phyloP scores from a whole-genome alignment of 345 rosid genomes.

The Dipteronia sinensis region DNA sequence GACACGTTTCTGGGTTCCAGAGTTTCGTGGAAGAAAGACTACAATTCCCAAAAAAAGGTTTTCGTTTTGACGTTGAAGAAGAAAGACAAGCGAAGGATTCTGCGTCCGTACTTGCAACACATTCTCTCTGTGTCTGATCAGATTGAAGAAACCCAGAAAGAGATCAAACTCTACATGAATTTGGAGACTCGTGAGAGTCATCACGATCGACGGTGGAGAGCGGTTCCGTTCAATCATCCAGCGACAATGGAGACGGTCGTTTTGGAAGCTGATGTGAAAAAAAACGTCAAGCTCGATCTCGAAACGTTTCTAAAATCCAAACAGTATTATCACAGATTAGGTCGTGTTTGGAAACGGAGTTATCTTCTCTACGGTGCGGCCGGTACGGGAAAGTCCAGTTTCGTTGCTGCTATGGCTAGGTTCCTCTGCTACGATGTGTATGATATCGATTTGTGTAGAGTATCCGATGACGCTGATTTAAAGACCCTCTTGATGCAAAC shows the following conservation, averaged over 20 bases:
- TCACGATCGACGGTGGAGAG: slow-evolving; percentile 48
- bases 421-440: slow-evolving; percentile 59
- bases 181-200: slow-evolving; percentile 14
- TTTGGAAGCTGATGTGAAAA: slow-evolving; percentile 58
- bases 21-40: slow-evolving; percentile 46
- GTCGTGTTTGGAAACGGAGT: slow-evolving; percentile 75
- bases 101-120: slow-evolving; percentile 73
- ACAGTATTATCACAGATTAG: slow-evolving; percentile 60
- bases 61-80: slow-evolving; percentile 53
- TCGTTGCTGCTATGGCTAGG: slow-evolving; percentile 59
- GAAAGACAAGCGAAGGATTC: slow-evolving; percentile 55
- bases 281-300: slow-evolving; percentile 57
- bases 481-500: slow-evolving; percentile 56
- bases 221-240: slow-evolving; percentile 57
- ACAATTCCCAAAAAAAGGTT: neutral
- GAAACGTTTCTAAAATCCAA: slow-evolving; percentile 60
- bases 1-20: slow-evolving; percentile 60
- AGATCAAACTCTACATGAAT: slow-evolving; percentile 45
- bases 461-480: slow-evolving; percentile 51
- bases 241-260: slow-evolving; percentile 61
- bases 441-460: slow-evolving; percentile 53
- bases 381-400: slow-evolving; percentile 71
- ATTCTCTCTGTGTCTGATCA: slow-evolving; percentile 42
- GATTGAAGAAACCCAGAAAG: slow-evolving; percentile 31
- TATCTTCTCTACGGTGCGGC: slow-evolving; percentile 61